phyloP scores from a whole-genome alignment of 768 basidiomycete genomes.

The Lactarius sanguifluus region DNA sequence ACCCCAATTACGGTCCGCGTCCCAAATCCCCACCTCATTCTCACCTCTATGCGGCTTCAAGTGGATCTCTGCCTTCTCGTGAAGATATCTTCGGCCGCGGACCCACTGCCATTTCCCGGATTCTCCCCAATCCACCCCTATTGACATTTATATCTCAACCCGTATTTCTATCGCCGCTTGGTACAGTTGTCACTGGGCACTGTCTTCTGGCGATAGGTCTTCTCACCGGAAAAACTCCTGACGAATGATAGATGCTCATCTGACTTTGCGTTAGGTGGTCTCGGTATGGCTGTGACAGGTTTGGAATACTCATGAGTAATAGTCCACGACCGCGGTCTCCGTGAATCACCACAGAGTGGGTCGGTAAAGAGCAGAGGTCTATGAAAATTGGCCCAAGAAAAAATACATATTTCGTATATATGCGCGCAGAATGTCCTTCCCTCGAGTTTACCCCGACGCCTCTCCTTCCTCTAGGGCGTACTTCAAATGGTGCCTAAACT shows the following conservation, averaged over 20 bases:
- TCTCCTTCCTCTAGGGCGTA: background rate
- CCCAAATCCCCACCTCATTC: no score
- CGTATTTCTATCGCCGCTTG: background rate
- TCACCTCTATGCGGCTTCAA: no score
- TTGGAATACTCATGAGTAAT: background rate
- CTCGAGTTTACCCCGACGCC: background rate
- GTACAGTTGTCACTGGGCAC: background rate
- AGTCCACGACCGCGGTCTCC: background rate
- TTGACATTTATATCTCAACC: background rate
- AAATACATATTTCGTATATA: background rate
- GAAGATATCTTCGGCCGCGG: no score
- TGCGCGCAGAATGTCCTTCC: background rate
- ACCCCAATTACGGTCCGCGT: no score
- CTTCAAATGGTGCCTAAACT: conserved; percentile 14
- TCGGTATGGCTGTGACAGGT: background rate
- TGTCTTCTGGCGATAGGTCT: background rate
- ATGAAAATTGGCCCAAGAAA: background rate
- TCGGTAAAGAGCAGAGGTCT: background rate
- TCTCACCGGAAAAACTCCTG: background rate
- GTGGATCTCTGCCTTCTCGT: no score
- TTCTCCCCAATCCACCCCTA: background rate
- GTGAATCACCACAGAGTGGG: background rate
- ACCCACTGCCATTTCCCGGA: no score
- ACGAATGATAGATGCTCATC: background rate
- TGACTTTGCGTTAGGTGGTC: background rate